Conservation (phyloP, 1,284 basidiomycete species). For the Leccinum griseonigrum region DNA sequence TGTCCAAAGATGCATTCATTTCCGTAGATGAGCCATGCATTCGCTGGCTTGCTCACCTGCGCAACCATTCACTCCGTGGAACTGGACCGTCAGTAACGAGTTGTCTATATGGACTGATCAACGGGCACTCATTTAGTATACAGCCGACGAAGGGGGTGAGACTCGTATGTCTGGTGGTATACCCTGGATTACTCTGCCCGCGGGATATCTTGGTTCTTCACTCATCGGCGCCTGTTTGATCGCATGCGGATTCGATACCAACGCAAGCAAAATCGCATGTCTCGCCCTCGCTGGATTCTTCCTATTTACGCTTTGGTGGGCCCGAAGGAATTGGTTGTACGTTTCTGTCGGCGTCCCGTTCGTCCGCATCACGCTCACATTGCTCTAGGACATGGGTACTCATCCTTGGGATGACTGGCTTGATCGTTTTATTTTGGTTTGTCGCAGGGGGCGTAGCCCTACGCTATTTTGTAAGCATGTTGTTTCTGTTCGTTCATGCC, state of each 20-base stretch:
- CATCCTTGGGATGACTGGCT: conserved; percentile 71
- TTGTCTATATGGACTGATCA: background rate
- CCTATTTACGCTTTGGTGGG: conserved; percentile 92
- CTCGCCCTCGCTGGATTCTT: conserved; percentile 85
- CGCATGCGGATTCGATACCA: conserved; percentile 91
- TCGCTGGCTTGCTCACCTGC: conserved; percentile 84
- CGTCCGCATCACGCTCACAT: background rate
- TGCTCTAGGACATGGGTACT: conserved; percentile 63
- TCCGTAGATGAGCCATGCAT: conserved; percentile 80
- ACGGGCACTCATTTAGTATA: conserved; percentile 7
- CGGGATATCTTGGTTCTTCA: conserved; percentile 90
- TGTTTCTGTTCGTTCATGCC: background rate
- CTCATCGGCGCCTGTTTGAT: conserved; percentile 90
- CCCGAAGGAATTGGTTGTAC: conserved; percentile 76
- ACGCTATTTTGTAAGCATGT: conserved; percentile 60
- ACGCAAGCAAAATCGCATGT: conserved; percentile 88
- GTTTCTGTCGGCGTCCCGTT: conserved; percentile 24
- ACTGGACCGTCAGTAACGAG: conserved; percentile 67
- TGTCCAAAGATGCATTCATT: conserved; percentile 10
- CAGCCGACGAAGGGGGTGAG: conserved; percentile 90
- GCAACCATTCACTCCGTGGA: conserved; percentile 88
- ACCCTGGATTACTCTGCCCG: conserved; percentile 80
- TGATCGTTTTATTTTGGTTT: conserved; percentile 84
- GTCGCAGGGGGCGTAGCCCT: conserved; percentile 70
- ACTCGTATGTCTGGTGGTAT: conserved; percentile 95